Base-by-base conservation (phyloP, 805 yeast species). In the Blastobotrys mokoenaii region DNA sequence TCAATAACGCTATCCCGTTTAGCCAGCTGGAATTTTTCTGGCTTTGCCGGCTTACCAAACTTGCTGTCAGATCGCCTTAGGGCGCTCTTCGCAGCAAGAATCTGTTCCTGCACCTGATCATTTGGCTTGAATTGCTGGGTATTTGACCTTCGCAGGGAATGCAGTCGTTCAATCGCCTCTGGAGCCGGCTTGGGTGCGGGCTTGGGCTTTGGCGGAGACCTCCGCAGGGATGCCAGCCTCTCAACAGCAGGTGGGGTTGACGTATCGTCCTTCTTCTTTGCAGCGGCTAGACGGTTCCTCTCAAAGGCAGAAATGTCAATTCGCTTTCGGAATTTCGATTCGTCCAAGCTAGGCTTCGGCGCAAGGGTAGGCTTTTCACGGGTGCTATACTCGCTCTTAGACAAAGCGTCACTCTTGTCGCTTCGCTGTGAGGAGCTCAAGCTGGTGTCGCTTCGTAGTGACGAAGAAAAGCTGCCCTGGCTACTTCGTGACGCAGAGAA, bases 111-210 rank as follows among this genome's bases (percentile, higher is more conserved):
- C 16, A 45, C 50, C 20, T 17, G 47, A 32, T 54, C 58, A 1
- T 50, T 51, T 4, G 54, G 48, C 16, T 49, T 38, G 38, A 46
- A 46, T 25, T 51, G 51, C 16, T 43, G 44, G 18, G 57, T 55
- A 22, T 42, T 44, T n/a, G 55, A 48, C 20, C 52, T 33, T 14
- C 46, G 44, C 40, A 54, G 40, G 16, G 38, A 34, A 22, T 45
- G 38, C 34, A 53, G 45, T 30, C 44, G 41, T 33, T 53, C 49
- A 16, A 53, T 32, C 1, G 54, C 56, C 31, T 53, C 56, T 8
- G 51, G 48, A 1, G 46, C 22, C 11, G 45, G 45, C 35, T 46
- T 46, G 22, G 33, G 25, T 3, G 15, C 46, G 4, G 22, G 30
- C 10, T 34, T 9, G 2, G 49, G 49, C 30, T 46, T 51, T 12